Percentiles rank a stretch among this genome's conserved stretches.
phyloP scores from a whole-genome alignment of 306 rosid species.

The Albizia julibrissin region DNA sequence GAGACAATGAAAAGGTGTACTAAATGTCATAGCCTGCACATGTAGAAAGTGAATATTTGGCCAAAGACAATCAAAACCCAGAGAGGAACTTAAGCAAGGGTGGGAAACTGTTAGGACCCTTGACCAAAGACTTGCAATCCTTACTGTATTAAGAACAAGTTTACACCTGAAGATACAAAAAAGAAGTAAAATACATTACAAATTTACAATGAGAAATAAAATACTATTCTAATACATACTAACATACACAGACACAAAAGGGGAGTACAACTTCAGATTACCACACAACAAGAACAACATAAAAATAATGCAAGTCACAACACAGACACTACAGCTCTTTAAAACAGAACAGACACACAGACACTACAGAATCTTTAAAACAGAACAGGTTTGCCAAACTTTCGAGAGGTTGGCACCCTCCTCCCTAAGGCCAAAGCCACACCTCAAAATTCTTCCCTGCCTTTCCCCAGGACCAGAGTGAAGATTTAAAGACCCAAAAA shows the following conservation, averaged over 20 bases:
- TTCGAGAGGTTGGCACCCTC: not conserved
- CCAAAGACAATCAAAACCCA: not conserved
- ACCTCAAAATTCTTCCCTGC: not conserved
- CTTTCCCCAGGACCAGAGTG: not conserved
- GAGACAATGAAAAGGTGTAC: not conserved
- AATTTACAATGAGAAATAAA: not conserved
- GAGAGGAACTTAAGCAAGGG: not conserved
- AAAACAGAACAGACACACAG: not conserved
- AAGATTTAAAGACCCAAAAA: not conserved
- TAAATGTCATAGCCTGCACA: conserved; percentile 3
- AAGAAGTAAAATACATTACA: not conserved
- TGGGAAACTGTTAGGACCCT: not conserved
- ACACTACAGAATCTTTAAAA: not conserved
- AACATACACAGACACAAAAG: not conserved
- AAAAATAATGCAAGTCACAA: not conserved
- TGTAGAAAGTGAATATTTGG: not conserved
- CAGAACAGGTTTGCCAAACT: not conserved
- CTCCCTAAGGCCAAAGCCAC: not conserved
- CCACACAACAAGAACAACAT: not conserved
- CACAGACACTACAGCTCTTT: not conserved
- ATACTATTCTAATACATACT: not conserved
- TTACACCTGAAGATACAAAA: not conserved
- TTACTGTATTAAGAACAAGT: not conserved
- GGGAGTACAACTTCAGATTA: not conserved
- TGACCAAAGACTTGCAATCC: not conserved